Evolutionary conservation across 1,139 yeast species (phyloP).

Genomic region (Yamadazyma spencermartinsiae): DNA sequence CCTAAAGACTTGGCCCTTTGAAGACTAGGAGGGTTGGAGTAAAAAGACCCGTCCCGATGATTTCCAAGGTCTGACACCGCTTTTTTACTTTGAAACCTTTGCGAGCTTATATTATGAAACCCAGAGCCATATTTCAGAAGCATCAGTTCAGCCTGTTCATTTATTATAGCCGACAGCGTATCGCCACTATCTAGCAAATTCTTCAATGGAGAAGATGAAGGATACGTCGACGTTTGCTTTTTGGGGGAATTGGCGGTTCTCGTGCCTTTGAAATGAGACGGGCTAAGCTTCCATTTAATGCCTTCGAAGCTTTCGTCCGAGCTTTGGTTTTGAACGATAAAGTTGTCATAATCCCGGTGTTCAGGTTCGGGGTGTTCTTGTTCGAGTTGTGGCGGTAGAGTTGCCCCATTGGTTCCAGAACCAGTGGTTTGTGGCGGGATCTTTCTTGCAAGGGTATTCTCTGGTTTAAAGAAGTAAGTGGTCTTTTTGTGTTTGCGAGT

Average conservation of each 20-base stretch:
- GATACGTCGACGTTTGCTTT: slow-evolving; percentile 4
- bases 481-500: slow-evolving; percentile 28
- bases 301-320: slow-evolving; percentile 51
- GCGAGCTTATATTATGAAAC: slow-evolving; percentile 25
- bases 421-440: too few species aligned
- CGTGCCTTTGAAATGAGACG: slow-evolving; percentile 16
- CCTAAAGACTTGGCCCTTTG: slow-evolving; percentile 34
- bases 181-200: slow-evolving; percentile 14
- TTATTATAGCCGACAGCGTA: slow-evolving; percentile 21
- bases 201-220: slow-evolving; percentile 40
- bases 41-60: slow-evolving; percentile 8
- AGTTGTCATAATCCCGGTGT: slow-evolving; percentile 9
- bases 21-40: slow-evolving; percentile 21
- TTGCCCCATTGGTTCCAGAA: too few species aligned
- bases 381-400: background rate
- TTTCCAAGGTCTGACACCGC: slow-evolving; percentile 28
- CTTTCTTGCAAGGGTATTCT: slow-evolving; percentile 24
- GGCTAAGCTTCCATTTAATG: slow-evolving; percentile 41
- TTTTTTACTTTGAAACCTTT: slow-evolving; percentile 27
- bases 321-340: slow-evolving; percentile 25
- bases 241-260: too few species aligned
- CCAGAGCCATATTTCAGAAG: slow-evolving; percentile 41
- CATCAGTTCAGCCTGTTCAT: slow-evolving; percentile 38
- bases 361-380: slow-evolving; percentile 1
- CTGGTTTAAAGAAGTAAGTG: slow-evolving; percentile 40